Conservation (phyloP, 768 basidiomycete species). For the Boletus speciosus region DNA sequence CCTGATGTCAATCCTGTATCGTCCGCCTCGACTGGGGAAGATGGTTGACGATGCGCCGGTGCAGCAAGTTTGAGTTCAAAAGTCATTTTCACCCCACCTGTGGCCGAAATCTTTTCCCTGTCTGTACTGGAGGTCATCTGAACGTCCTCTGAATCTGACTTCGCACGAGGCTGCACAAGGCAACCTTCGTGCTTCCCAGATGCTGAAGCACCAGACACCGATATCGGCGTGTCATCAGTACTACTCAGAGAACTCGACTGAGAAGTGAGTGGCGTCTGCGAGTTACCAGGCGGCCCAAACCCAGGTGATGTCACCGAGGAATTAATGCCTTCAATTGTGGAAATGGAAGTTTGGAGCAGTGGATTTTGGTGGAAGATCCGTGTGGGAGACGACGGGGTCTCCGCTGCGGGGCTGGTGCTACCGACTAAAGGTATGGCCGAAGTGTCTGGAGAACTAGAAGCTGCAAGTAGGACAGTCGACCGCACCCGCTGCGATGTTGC, state of each 20-base stretch:
- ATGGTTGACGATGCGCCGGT: neutral
- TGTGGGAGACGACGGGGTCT: neutral
- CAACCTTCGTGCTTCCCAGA: neutral
- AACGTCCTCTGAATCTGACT: neutral
- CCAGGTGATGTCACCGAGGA: neutral
- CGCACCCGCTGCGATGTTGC: neutral
- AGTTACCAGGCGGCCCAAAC: neutral
- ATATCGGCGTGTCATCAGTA: neutral
- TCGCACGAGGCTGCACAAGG: neutral
- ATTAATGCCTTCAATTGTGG: neutral
- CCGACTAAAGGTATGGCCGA: neutral
- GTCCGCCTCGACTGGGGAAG: neutral
- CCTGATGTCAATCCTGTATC: neutral
- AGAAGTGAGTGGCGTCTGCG: neutral
- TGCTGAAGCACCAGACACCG: neutral
- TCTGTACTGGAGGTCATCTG: neutral
- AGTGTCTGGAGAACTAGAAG: neutral
- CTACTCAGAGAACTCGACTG: neutral
- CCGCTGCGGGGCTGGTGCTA: neutral
- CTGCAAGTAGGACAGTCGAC: neutral
- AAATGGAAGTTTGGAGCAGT: neutral
- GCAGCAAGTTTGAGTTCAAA: neutral
- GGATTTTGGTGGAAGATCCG: neutral
- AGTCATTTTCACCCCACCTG: too few relatives aligned
- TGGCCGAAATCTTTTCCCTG: neutral